Evolutionary conservation across 202 grass and related monocot genomes (phyloP), one percentile per base, ranked within the genome.

Genomic region (Panicum hallii): DNA sequence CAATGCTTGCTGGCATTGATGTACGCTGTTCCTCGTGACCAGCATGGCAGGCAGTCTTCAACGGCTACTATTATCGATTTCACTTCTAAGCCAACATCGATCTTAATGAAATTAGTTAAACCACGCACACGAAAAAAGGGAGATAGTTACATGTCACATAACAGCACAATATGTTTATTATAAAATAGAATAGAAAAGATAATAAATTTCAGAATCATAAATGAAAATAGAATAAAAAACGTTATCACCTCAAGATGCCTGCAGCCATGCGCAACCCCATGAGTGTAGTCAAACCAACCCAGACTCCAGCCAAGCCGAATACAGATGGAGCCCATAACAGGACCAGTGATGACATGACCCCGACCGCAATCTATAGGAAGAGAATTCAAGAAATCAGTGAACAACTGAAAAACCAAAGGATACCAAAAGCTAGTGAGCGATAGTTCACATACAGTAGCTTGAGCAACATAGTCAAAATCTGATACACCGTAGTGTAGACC

Each of bases 401-500:
- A 30, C 69, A 63, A 34, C 6, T 30, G 2, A 48, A 50, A 9
- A 20, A 41, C 57, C 9, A 79, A 74, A 69, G 58, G 32, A 72
- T 67, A 40, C 13, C 57, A 57, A 80, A 80, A 68, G 15, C 46
- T 75, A 84, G 48, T 0, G 19, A 30, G 41, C 16, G 49, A 13
- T 79, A 75, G 52, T 82, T 79, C 6, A 49, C 82, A 84, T 95
- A 98, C 93, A 79, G 92, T 98, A 71, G 91, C 91, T 78, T 86
- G 56, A 84, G 89, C 96, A 46, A 89, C 84, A 63, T 98, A 98
- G 56, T 92, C 80, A 86, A 98, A 98, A 95, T 98, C 96, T 86
- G 91, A 98, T 72, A 89, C 84, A 47, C 96, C 93, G 56, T 98
- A 98, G 74, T 94, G 96, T 26, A 98, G 91, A 77, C 96, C 96